Conservation (phyloP, 202 grass and related monocot genomes). For the Panicum virgatum region DNA sequence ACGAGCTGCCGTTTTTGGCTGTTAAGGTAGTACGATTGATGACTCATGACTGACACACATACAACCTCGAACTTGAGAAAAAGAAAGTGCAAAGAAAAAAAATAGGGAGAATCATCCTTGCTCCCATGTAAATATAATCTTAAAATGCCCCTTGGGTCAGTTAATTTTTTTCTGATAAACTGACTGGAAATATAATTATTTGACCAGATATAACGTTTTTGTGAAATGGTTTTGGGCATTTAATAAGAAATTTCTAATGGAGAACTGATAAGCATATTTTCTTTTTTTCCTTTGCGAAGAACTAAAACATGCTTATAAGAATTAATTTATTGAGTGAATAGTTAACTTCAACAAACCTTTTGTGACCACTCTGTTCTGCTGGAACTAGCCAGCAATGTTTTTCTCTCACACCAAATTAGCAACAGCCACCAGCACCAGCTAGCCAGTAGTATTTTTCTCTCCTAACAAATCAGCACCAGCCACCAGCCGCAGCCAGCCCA, state of each 20-base stretch:
- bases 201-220: neutral
- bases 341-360: neutral
- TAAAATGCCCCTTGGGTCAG: neutral
- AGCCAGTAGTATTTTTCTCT: too few species aligned
- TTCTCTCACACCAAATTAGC: too few species aligned
- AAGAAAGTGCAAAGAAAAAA: too few species aligned
- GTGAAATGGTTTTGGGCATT: neutral
- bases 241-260: neutral
- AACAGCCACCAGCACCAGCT: too few species aligned
- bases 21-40: neutral
- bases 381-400: too few species aligned
- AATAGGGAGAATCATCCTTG: too few species aligned
- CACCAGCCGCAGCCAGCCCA: too few species aligned
- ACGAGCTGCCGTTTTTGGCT: conserved; percentile 30
- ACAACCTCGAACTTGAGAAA: neutral
- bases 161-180: neutral
- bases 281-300: too few species aligned
- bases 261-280: neutral
- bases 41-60: neutral
- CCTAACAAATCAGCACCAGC: too few species aligned
- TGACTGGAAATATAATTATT: neutral
- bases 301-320: too few species aligned
- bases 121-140: neutral
- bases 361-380: too few species aligned
- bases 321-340: neutral